A percentile compares a stretch with the other conserved stretches of the same genome.
Conservation (phyloP, 2,329 filamentous ascomycete species). For the Pseudogymnoascus sp. region DNA sequence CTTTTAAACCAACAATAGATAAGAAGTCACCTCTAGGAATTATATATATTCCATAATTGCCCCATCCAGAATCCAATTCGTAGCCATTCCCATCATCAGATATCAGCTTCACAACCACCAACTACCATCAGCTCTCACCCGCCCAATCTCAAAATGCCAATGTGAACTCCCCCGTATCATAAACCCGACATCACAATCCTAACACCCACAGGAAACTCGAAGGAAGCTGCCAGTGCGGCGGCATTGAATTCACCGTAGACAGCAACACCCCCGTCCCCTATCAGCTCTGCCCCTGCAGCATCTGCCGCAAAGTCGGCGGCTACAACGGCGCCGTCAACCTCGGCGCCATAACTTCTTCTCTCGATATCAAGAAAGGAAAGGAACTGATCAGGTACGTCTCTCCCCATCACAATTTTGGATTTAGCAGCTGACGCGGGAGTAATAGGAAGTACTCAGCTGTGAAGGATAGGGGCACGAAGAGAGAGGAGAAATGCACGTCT, state of each 20-base stretch:
- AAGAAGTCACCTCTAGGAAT: background rate
- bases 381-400: conserved; percentile 36
- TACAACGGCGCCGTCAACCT: conserved; percentile 40
- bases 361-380: conserved; percentile 35
- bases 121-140: background rate
- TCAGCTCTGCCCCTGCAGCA: conserved; percentile 42
- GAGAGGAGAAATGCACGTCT: conserved; percentile 33
- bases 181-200: background rate
- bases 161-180: background rate
- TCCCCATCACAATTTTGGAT: background rate
- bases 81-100: background rate
- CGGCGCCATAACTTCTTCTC: conserved; percentile 36
- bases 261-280: conserved; percentile 42
- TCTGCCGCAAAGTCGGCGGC: conserved; percentile 41
- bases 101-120: background rate
- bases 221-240: conserved; percentile 43
- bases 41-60: background rate
- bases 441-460: conserved; percentile 38
- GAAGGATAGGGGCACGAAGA: conserved; percentile 35
- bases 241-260: conserved; percentile 38
- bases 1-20: background rate
- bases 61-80: background rate
- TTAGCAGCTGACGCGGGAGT: background rate
- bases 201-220: conserved; percentile 34
- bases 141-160: background rate